Evolutionary conservation across 1,284 basidiomycete species (phyloP).

Genomic region (Microbotryum intermedium): DNA sequence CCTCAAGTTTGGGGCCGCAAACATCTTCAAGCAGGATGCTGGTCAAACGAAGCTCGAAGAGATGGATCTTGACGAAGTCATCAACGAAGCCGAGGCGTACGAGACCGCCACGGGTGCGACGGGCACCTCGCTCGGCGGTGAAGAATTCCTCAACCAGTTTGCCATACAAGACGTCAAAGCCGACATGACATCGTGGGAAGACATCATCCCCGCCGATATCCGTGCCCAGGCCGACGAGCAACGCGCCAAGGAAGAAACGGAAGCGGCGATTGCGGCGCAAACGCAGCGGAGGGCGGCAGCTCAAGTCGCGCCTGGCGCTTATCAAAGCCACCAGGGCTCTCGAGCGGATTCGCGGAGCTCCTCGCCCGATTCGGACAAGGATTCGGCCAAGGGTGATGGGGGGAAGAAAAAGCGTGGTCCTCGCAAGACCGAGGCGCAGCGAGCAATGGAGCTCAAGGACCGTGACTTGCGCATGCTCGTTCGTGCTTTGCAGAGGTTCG

Average conservation of each 20-base stretch:
- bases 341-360: slow-evolving; percentile 51
- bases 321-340: slow-evolving; percentile 83
- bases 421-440: slow-evolving; percentile 68
- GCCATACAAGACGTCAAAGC: slow-evolving; percentile 97
- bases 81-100: slow-evolving; percentile 92
- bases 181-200: slow-evolving; percentile 90
- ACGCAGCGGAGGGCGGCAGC: slow-evolving; percentile 77
- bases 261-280: slow-evolving; percentile 41
- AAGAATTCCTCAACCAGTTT: slow-evolving; percentile 91
- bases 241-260: slow-evolving; percentile 54
- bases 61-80: slow-evolving; percentile 97
- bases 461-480: slow-evolving; percentile 93
- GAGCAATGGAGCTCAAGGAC: slow-evolving; percentile 92
- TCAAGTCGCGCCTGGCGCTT: slow-evolving; percentile 57
- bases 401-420: slow-evolving; percentile 32
- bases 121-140: slow-evolving; percentile 85
- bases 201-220: slow-evolving; percentile 92
- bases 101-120: slow-evolving; percentile 64
- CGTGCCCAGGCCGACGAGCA: slow-evolving; percentile 54
- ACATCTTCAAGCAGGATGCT: slow-evolving; percentile 98
- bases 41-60: slow-evolving; percentile 91
- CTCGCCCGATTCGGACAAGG: slow-evolving; percentile 48
- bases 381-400: slow-evolving; percentile 30
- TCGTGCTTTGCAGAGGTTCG: slow-evolving; percentile 93
- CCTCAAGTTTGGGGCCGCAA: slow-evolving; percentile 96